These are phyloP conservation scores for Rhizopus sp. DNA, from an alignment of 371 early-diverging fungal species.

Conservation along the genomic window DNA sequence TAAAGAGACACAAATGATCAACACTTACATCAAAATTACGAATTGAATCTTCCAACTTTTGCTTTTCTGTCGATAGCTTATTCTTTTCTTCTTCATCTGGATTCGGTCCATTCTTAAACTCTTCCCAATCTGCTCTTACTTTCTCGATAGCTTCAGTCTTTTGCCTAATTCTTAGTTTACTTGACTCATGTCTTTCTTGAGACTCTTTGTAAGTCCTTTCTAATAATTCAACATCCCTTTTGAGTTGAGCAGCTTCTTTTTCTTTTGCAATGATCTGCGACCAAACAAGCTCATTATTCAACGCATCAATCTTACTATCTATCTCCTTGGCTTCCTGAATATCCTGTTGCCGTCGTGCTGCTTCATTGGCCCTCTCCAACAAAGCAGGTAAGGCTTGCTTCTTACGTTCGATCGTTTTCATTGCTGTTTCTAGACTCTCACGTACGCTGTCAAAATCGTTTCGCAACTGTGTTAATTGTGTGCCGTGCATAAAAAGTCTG, in stretches of 20 bases:
- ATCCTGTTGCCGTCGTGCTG: slow-evolving; percentile 62
- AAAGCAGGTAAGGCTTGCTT: slow-evolving; percentile 60
- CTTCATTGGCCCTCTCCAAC: slow-evolving; percentile 60
- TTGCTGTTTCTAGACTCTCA: slow-evolving; percentile 68
- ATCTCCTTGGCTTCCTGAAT: slow-evolving; percentile 66
- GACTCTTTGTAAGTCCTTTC: slow-evolving; percentile 14
- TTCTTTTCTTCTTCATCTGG: slow-evolving; percentile 13
- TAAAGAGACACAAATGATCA: too few species aligned
- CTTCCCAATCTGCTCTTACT: slow-evolving; percentile 15
- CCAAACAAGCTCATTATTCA: slow-evolving; percentile 81
- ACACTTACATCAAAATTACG: slow-evolving; percentile 2
- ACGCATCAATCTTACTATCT: slow-evolving; percentile 55
- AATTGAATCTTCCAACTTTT: neutral
- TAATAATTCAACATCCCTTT: slow-evolving; percentile 20
- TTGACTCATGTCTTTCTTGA: slow-evolving; percentile 20
- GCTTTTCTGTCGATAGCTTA: slow-evolving; percentile 1
- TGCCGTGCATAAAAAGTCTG: slow-evolving; percentile 86
- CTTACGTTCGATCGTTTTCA: slow-evolving; percentile 59
- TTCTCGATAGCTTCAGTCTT: neutral
- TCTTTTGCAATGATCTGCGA: slow-evolving; percentile 64
- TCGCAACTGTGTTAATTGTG: slow-evolving; percentile 77
- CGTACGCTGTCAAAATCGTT: slow-evolving; percentile 71
- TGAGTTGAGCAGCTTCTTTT: slow-evolving; percentile 44
- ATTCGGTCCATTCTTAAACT: slow-evolving; percentile 2
- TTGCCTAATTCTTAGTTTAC: slow-evolving; percentile 2